Evolutionary conservation across 768 basidiomycete species (phyloP), one percentile per base, ranked within the genome.

Genomic region (Lanmaoa rubissima): DNA sequence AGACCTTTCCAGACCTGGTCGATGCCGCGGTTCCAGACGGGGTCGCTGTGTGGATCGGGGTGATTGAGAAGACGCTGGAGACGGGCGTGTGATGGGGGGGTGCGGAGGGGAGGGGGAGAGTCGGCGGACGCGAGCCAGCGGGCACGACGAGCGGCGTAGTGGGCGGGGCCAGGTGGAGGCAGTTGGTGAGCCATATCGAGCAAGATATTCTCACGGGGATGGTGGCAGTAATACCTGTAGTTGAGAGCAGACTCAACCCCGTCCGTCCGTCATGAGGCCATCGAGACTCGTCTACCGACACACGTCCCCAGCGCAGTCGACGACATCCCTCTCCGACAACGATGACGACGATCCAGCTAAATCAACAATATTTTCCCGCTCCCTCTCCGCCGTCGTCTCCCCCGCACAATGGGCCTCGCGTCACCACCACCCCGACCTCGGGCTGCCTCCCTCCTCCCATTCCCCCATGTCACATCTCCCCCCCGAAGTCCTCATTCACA

Each of bases 401-500:
- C 87, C 87, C n/a, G 88, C 87, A 31, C 87, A 85, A 69, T 89
- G 87, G 87, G 55, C 70, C 10, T 63, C 61, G 28, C 72, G 66
- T 39, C 55, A 53, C 19, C 61, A 61, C 73, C 79, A 53, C 57
- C 70, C 69, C 74, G 76, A 64, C 68, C 52, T 41, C 47, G 67
- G 39, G 62, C 57, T 60, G n/a, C 53, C 53, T 38, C 65, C 62
- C 7, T 62, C 74, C 56, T 65, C 70, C 14, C 76, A 75, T 51
- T 82, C 86, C 16, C 83, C 82, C 49, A 86, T 89, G 66, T 78
- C 85, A 8, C 75, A 77, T 48, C 77, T 98, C 5, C 95, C 95
- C 9, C 89, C 91, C 55, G 96, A 98, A 72, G 82, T 98, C 40
- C 85, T 98, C 67, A 90, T 97, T 16, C 88, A 96, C 69, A 90